Percentiles rank a stretch among this genome's conserved stretches.
These are phyloP conservation scores for Phytophthora pinifolia DNA, from an alignment of 352 stramenopile genomes.

Conservation along the genomic window DNA sequence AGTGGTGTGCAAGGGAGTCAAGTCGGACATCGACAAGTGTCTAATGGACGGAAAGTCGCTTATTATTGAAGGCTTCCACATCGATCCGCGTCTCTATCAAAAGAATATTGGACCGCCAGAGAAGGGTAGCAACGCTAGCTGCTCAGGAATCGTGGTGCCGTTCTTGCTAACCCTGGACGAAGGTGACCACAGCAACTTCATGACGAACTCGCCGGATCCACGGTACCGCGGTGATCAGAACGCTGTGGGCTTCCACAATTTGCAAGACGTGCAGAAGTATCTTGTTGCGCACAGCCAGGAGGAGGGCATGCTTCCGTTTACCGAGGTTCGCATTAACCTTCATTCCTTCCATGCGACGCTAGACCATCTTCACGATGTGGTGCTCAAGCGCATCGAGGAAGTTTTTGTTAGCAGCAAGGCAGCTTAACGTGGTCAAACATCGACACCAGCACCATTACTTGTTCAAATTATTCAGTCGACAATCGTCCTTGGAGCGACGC, in stretches of 20 bases:
- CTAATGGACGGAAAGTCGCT: slow-evolving; percentile 90
- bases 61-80: slow-evolving; percentile 87
- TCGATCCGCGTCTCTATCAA: slow-evolving; percentile 86
- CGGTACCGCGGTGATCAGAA: slow-evolving; percentile 66
- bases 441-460: too few species aligned
- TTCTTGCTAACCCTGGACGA: slow-evolving; percentile 75
- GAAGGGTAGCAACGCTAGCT: slow-evolving; percentile 28
- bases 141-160: slow-evolving; percentile 77
- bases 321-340: slow-evolving; percentile 76
- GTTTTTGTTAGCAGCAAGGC: slow-evolving; percentile 43
- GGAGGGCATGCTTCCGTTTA: slow-evolving; percentile 59
- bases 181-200: slow-evolving; percentile 73
- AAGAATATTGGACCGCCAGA: slow-evolving; percentile 49
- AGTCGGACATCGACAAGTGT: slow-evolving; percentile 87
- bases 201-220: slow-evolving; percentile 80
- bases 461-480: too few species aligned
- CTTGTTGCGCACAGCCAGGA: slow-evolving; percentile 52
- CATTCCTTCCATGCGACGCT: slow-evolving; percentile 88
- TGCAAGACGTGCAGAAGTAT: slow-evolving; percentile 82
- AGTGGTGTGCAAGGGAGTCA: slow-evolving; percentile 80
- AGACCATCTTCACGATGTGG: slow-evolving; percentile 83
- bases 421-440: background rate
- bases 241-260: slow-evolving; percentile 63
- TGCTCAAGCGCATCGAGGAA: slow-evolving; percentile 83
- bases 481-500: too few species aligned